Evolutionary conservation across 148 eudicot species (phyloP).

Genomic region (Silene conica): DNA sequence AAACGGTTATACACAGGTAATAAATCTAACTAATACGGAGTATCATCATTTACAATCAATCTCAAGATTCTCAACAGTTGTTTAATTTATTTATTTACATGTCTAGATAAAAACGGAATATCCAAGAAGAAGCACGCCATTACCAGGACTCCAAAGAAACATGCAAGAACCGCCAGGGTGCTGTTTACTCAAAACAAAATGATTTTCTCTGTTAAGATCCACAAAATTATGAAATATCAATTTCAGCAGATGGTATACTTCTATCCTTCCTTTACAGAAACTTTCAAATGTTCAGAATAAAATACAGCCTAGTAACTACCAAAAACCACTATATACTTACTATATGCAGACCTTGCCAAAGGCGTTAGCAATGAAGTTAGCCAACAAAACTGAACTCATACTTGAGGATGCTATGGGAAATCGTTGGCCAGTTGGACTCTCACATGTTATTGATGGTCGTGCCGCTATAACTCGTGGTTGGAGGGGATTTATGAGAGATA

Average conservation of each 20-base stretch:
- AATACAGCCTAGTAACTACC: background rate
- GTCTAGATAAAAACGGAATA: conserved; percentile 17
- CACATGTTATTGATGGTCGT: conserved; percentile 19
- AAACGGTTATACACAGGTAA: conserved; percentile 7
- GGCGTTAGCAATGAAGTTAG: conserved; percentile 13
- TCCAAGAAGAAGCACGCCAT: conserved; percentile 3
- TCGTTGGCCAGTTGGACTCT: conserved; percentile 25
- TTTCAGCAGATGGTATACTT: conserved; percentile 18
- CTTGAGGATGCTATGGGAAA: conserved; percentile 21
- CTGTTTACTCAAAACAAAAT: background rate
- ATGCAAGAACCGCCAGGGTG: conserved; percentile 3
- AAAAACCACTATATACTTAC: background rate
- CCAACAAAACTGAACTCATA: conserved; percentile 13
- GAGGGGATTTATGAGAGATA: conserved; percentile 21
- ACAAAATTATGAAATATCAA: conserved; percentile 18
- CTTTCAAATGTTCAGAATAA: too few species aligned
- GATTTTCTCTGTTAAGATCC: conserved; percentile 21
- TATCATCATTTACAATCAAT: too few species aligned
- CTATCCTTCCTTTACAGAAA: background rate
- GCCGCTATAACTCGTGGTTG: conserved; percentile 18
- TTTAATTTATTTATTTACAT: too few species aligned
- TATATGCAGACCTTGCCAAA: conserved; percentile 23
- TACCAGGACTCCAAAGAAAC: background rate
- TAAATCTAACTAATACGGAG: too few species aligned
- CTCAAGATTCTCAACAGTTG: too few species aligned